Evolutionary conservation across 2,329 filamentous ascomycete species (phyloP), one percentile per base, ranked within the genome.

Genomic region (Leptographium procerum): DNA sequence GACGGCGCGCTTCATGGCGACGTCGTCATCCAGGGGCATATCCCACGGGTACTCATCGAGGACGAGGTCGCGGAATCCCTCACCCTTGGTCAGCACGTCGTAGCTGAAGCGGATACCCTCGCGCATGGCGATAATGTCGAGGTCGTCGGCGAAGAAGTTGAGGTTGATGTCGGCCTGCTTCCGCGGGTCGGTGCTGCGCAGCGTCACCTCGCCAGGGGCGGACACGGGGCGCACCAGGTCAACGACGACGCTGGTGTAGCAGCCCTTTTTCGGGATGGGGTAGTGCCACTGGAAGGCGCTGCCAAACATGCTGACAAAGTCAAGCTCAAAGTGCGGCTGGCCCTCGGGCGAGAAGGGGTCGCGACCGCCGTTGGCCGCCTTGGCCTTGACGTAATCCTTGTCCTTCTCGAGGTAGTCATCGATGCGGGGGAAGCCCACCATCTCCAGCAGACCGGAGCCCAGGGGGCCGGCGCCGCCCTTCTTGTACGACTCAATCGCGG

Each of bases 271-370:
- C 4, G 74, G 73, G 0, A 65, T 61, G 0, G 75, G 74, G 62
- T 70, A 73, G 65, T 77, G 75, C 74, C 74, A 77, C 66, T 77
- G 75, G 67, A 77, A 77, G 5, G 75, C 74, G 51, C 69, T 70
- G 52, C 70, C 63, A 65, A 85, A 85, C 72, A 85, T 76, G 56
- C 74, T 71, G 13, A 86, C 77, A 64, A 85, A 85, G 68, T 85
- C 82, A 36, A 83, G 73, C 68, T 84, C 80, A 62, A 84, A 83
- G 62, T 84, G 81, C 29, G 81, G 81, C 66, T 84, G 79, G 8
- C 79, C 80, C 4, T 69, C 72, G 0, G 80, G 80, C 1, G 75
- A 75, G 64, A 83, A 83, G 2, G 80, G 80, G 57, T 84, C 81
- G 0, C 68, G 63, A 0, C 71, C 72, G 13, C 71, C 74, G 61